Conservation (phyloP, 441 rosid species). For the Populus hybrid region DNA sequence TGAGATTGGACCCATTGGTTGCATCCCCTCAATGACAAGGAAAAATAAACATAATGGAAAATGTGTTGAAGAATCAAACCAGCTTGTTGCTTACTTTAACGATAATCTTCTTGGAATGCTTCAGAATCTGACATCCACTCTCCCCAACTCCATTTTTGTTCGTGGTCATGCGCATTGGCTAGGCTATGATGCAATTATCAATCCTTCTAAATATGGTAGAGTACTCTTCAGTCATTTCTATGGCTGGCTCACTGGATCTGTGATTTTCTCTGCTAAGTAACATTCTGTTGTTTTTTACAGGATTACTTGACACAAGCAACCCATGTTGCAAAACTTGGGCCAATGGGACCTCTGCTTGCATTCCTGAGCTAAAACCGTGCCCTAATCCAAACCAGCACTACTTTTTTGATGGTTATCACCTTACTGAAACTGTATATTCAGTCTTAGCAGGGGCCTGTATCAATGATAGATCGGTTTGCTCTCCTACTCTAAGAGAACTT, state of each 20-base stretch:
- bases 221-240: neutral
- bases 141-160: constrained; percentile 32
- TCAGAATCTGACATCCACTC: constrained; percentile 28
- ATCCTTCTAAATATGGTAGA: constrained; percentile 41
- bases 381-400: constrained; percentile 20
- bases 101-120: constrained; percentile 30
- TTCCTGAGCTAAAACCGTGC: constrained; percentile 36
- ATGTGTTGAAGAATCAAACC: constrained; percentile 36
- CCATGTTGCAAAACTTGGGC: constrained; percentile 48
- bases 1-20: constrained; percentile 49
- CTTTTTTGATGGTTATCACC: constrained; percentile 50
- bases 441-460: constrained; percentile 32
- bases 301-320: constrained; percentile 33
- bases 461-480: constrained; percentile 26
- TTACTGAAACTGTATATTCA: constrained; percentile 31
- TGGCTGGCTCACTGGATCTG: neutral
- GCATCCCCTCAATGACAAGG: constrained; percentile 36
- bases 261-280: neutral
- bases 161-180: constrained; percentile 29
- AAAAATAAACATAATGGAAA: constrained; percentile 15
- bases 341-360: constrained; percentile 46
- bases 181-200: constrained; percentile 32
- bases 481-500: constrained; percentile 28
- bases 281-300: constrained; percentile 4
- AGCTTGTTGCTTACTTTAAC: constrained; percentile 32